phyloP scores from a whole-genome alignment of 2,329 filamentous ascomycete species.

The Sphaceloma murrayae region DNA sequence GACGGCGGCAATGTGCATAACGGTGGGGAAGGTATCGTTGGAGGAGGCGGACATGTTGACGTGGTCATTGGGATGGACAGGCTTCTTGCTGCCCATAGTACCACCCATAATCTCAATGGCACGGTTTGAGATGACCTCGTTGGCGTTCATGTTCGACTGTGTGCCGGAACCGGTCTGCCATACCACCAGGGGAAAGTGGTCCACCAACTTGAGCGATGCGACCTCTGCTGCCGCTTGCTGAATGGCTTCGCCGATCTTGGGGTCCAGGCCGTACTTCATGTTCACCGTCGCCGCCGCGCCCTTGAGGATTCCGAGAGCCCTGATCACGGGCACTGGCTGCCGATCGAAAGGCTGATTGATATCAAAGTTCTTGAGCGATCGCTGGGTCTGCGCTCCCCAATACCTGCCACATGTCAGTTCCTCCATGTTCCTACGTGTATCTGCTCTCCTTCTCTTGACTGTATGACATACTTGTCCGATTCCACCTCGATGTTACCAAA shows the following conservation, averaged over 20 bases:
- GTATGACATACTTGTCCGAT: conserved; percentile 52
- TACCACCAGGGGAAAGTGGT: conserved; percentile 97
- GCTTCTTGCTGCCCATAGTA: conserved; percentile 91
- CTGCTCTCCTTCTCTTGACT: background rate
- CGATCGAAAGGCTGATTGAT: conserved; percentile 99
- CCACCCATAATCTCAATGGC: conserved; percentile 96
- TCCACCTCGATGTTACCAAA: conserved; percentile 94
- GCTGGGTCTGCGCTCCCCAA: conserved; percentile 97
- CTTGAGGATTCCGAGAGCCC: conserved; percentile 94
- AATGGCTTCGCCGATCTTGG: conserved; percentile 83
- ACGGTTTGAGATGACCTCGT: conserved; percentile 98
- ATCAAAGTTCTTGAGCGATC: conserved; percentile 92
- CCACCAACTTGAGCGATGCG: conserved; percentile 81
- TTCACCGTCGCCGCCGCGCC: conserved; percentile 93
- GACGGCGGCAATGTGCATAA: conserved; percentile 98
- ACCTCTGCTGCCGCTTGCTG: conserved; percentile 92
- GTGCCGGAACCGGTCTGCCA: conserved; percentile 99
- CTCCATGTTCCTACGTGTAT: background rate
- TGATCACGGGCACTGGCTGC: conserved; percentile 87
- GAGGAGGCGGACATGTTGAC: conserved; percentile 99
- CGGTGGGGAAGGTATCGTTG: conserved; percentile 98
- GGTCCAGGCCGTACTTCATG: conserved; percentile 86
- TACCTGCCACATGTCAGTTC: conserved; percentile 40
- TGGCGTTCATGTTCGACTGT: conserved; percentile 99
- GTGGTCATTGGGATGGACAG: conserved; percentile 98